Percentiles rank a stretch among this genome's conserved stretches.
Evolutionary conservation across 1,284 basidiomycete genomes (phyloP).

Genomic region (Anthracocystis panici-leucophaei): DNA sequence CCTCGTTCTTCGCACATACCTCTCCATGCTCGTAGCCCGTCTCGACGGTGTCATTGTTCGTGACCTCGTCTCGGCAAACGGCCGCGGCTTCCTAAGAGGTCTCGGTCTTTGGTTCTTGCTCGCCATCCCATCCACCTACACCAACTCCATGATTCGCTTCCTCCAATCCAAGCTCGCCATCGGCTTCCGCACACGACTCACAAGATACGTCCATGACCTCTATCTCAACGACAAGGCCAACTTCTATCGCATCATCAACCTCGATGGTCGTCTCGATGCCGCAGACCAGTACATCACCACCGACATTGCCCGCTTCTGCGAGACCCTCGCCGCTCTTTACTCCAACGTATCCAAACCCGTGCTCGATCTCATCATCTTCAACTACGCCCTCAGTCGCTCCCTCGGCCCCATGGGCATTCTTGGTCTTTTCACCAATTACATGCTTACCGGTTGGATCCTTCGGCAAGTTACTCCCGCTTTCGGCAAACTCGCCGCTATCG

Average conservation of each 20-base stretch:
- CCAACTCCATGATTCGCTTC: slow-evolving; percentile 94
- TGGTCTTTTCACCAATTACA: slow-evolving; percentile 86
- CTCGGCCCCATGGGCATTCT: slow-evolving; percentile 82
- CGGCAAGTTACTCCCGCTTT: slow-evolving; percentile 90
- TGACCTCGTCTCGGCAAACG: slow-evolving; percentile 88
- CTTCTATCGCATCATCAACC: slow-evolving; percentile 72
- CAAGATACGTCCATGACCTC: slow-evolving; percentile 90
- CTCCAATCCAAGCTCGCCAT: slow-evolving; percentile 90
- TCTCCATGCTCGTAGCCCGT: slow-evolving; percentile 82
- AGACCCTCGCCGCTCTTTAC: slow-evolving; percentile 87
- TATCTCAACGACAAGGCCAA: slow-evolving; percentile 75
- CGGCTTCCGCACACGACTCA: slow-evolving; percentile 85
- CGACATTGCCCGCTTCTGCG: slow-evolving; percentile 91
- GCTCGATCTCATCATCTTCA: slow-evolving; percentile 92
- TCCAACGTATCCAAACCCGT: slow-evolving; percentile 79
- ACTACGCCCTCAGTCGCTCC: slow-evolving; percentile 86
- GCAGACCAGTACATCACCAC: slow-evolving; percentile 81
- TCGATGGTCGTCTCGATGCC: slow-evolving; percentile 66
- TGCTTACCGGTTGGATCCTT: slow-evolving; percentile 84
- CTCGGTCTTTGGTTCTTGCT: slow-evolving; percentile 89
- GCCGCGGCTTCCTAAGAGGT: slow-evolving; percentile 84
- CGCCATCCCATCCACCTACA: slow-evolving; percentile 92
- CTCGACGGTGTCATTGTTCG: slow-evolving; percentile 91
- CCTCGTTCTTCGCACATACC: slow-evolving; percentile 81
- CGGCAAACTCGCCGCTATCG: slow-evolving; percentile 87